phyloP scores from a whole-genome alignment of 179 eudicot genomes.

The Corrigiola litoralis region DNA sequence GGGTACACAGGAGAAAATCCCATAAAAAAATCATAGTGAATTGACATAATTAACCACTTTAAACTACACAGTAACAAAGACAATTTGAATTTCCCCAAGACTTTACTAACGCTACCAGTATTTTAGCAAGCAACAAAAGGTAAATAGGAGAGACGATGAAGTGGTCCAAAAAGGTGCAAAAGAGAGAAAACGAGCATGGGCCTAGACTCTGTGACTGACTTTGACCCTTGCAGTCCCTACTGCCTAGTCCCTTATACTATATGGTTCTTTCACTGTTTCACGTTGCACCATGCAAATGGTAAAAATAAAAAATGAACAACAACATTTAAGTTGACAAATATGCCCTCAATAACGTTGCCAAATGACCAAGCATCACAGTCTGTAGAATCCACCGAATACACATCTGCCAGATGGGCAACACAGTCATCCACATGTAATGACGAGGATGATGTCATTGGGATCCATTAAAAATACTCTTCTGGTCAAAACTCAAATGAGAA shows the following conservation, averaged over 20 bases:
- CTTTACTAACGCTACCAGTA: too few species aligned
- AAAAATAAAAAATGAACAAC: neutral
- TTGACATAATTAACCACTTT: too few species aligned
- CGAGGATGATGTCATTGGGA: constrained; percentile 24
- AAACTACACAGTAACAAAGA: too few species aligned
- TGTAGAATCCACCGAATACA: constrained; percentile 9
- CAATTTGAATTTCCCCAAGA: neutral
- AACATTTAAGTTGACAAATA: neutral
- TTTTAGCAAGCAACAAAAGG: neutral
- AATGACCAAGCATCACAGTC: neutral
- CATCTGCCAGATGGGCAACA: constrained; percentile 16
- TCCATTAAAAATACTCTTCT: neutral
- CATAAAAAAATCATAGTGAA: too few species aligned
- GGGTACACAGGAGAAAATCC: too few species aligned
- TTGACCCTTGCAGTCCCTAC: constrained; percentile 27
- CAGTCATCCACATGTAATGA: constrained; percentile 16
- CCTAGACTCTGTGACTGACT: constrained; percentile 4
- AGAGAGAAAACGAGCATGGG: constrained; percentile 3
- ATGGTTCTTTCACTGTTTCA: constrained; percentile 11
- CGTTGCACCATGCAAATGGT: neutral
- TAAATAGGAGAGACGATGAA: neutral
- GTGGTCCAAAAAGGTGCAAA: constrained; percentile 23
- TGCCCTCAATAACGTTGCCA: neutral
- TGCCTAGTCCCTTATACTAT: neutral
- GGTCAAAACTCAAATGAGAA: constrained; percentile 18